Conservation (phyloP, 1,284 basidiomycete species). For the Fistulinella cinereoalba region DNA sequence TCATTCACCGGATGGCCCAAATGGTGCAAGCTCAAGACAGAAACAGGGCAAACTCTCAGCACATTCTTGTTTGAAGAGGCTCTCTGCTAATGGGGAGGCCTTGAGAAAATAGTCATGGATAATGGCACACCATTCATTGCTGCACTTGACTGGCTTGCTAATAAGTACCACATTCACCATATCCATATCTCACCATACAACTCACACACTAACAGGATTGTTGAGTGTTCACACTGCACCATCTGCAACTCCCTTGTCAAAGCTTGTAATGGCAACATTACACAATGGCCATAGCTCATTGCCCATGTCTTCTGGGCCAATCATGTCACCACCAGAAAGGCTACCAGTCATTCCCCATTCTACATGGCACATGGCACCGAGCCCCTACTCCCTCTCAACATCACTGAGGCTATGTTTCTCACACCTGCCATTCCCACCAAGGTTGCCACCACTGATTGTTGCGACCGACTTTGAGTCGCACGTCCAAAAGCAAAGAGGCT, state of each 20-base stretch:
- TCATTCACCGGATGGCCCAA: background rate
- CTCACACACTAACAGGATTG: slow-evolving; percentile 1
- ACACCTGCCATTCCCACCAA: background rate
- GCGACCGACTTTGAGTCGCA: no score
- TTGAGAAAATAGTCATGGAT: slow-evolving; percentile 11
- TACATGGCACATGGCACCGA: slow-evolving; percentile 29
- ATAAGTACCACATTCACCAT: slow-evolving; percentile 4
- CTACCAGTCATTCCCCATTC: slow-evolving; percentile 11
- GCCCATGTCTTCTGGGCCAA: slow-evolving; percentile 2
- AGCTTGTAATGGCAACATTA: slow-evolving; percentile 5
- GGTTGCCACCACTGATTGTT: background rate
- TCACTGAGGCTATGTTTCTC: slow-evolving; percentile 33
- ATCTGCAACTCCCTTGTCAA: slow-evolving; percentile 6
- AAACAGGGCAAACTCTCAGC: slow-evolving; percentile 1
- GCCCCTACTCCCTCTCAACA: slow-evolving; percentile 31
- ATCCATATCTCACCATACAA: slow-evolving; percentile 7
- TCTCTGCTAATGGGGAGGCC: slow-evolving; percentile 1
- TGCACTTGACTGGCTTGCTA: background rate
- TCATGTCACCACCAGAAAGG: background rate
- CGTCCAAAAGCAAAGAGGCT: no score
- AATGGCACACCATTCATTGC: slow-evolving; percentile 1
- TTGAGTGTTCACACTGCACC: slow-evolving; percentile 2
- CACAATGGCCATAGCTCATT: slow-evolving; percentile 1
- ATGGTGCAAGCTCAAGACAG: slow-evolving; percentile 11
- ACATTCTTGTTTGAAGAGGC: slow-evolving; percentile 3